Evolutionary conservation across 345 rosid species (phyloP), one percentile per base, ranked within the genome.

Genomic region (Eucalyptus viminalis): DNA sequence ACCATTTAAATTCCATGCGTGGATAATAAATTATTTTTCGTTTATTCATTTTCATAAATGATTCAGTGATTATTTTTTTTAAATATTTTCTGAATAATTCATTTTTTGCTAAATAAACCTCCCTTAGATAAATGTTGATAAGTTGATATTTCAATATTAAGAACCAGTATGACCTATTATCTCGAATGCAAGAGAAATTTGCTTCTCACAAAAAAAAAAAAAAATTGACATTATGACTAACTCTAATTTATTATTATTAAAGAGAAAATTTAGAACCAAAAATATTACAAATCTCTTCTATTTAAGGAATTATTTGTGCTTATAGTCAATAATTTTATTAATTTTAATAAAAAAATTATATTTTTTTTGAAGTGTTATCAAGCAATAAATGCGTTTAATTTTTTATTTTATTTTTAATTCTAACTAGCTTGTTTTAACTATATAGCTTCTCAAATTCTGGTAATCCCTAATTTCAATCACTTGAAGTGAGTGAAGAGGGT

Each of bases 1-100:
- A 2, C 17, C 72, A 62, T 14, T n/a, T 62, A 62, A 62, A 62
- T 25, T 56, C 6, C 62, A 0, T 24, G 10, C 2, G 0, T 24
- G 29, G 29, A 56, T 10, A 4, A 56, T 10, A 22, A 56, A 56
- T 22, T 56, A 56, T 24, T 56, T 56, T 56, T 56, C 0, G 0
- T 24, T 10, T 22, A 4, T 56, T 56, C 29, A 56, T 56, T 56
- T 56, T 56, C 29, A 25, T 56, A 56, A 56, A 2, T 56, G 2
- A 56, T 56, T 56, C 29, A 24, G 29, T 22, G 0, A 56, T 9
- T 25, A 0, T 4, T 9, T 54, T 54, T 9, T 0, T 0, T 4
- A 56, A 56, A 24, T 10, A 5, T 10, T 24, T 56, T 56, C 1
- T 0, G 0, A 56, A 56, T 56, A 14, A 56, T 56, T 56, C 2